Evolutionary conservation across 2,329 filamentous ascomycete genomes (phyloP).

Genomic region (Chalara sp.): DNA sequence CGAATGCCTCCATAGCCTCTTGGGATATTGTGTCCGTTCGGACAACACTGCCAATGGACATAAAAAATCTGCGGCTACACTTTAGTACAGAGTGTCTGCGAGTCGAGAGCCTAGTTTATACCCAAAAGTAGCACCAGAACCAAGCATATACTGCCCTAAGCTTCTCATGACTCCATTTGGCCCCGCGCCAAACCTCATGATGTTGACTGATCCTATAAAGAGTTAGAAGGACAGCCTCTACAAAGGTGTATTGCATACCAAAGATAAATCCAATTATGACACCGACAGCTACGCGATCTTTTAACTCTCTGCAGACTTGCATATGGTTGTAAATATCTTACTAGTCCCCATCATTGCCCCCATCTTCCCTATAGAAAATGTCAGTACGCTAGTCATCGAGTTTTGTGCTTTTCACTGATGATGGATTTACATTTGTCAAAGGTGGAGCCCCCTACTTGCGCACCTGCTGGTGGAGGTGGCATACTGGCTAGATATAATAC

Average conservation of each 20-base stretch:
- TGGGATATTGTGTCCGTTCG: constrained; percentile 75
- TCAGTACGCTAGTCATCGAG: constrained; percentile 23
- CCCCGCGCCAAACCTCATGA: constrained; percentile 90
- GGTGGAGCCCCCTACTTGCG: constrained; percentile 49
- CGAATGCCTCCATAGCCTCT: constrained; percentile 68
- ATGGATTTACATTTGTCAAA: constrained; percentile 59
- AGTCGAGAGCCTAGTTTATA: constrained; percentile 36
- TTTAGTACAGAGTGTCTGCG: background rate
- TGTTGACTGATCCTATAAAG: constrained; percentile 75
- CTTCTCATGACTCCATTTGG: constrained; percentile 91
- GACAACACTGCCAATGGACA: constrained; percentile 97
- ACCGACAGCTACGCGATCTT: constrained; percentile 66
- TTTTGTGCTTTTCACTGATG: background rate
- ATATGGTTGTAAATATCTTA: constrained; percentile 43
- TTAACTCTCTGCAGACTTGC: background rate
- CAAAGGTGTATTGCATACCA: constrained; percentile 46
- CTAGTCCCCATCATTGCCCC: constrained; percentile 97
- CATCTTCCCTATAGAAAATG: constrained; percentile 72
- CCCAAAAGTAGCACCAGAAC: constrained; percentile 94
- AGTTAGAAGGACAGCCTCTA: background rate
- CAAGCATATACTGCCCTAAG: constrained; percentile 92
- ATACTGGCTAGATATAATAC: background rate
- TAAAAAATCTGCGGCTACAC: constrained; percentile 66
- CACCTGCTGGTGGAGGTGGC: constrained; percentile 42
- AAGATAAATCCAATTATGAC: constrained; percentile 97